Evolutionary conservation across 2,329 filamentous ascomycete genomes (phyloP).

Genomic region (Ceratocystis harringtonii): DNA sequence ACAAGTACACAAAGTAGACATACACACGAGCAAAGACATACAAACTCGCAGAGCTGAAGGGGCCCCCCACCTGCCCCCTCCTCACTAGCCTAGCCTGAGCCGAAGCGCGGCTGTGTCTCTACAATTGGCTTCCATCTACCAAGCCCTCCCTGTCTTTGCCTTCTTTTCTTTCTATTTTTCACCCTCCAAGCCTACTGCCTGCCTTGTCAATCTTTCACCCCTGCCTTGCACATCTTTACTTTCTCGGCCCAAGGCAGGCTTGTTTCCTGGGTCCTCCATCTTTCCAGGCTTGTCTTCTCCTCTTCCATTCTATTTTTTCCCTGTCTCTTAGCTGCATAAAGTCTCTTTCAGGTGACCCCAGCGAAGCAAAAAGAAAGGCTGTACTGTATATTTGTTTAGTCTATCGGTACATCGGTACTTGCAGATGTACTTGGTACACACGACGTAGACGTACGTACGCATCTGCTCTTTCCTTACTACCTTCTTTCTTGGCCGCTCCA

Average conservation of each 20-base stretch:
- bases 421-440: neutral
- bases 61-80: neutral
- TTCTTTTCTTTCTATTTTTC: conserved; percentile 20
- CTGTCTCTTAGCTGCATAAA: neutral
- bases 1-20: neutral
- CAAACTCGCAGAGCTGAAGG: neutral
- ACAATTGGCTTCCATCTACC: neutral
- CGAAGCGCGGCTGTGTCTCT: neutral
- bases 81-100: neutral
- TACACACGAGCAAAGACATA: neutral
- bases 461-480: neutral
- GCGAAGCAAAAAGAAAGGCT: neutral
- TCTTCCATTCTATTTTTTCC: neutral
- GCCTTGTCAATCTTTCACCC: conserved; percentile 9
- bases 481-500: neutral
- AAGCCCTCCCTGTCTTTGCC: conserved; percentile 1
- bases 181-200: neutral
- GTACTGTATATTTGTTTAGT: neutral
- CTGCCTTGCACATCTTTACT: conserved; percentile 6
- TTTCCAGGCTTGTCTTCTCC: neutral
- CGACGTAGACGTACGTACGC: neutral
- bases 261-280: conserved; percentile 1
- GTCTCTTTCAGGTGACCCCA: conserved; percentile 1
- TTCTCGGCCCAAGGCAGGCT: conserved; percentile 11
- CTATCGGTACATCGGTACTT: neutral